phyloP scores from a whole-genome alignment of 306 rosid genomes.

The Styphnolobium japonicum region DNA sequence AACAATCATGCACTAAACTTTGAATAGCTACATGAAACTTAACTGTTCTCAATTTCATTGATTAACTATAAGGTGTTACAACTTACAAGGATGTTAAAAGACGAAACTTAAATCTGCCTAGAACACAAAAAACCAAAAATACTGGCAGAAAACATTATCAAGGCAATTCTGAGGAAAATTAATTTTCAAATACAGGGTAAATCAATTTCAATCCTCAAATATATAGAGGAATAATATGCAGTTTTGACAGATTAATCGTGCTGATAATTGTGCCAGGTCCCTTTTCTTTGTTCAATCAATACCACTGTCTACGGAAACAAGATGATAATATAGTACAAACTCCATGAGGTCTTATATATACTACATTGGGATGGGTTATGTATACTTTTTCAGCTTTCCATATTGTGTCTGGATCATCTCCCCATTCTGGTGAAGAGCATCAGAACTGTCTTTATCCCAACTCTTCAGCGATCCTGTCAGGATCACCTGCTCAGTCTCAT shows the following conservation, averaged over 20 bases:
- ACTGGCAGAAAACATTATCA: background rate
- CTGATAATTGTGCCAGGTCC: background rate
- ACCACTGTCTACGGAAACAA: background rate
- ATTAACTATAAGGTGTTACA: background rate
- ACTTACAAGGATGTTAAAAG: background rate
- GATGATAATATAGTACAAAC: background rate
- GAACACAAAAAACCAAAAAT: background rate
- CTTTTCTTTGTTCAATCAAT: background rate
- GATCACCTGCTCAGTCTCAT: background rate
- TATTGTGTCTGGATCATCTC: background rate
- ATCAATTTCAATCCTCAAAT: background rate
- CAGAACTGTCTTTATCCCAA: background rate
- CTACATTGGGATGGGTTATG: background rate
- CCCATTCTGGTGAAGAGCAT: background rate
- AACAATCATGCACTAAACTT: background rate
- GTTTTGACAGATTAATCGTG: background rate
- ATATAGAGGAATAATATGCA: background rate
- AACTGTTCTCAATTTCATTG: background rate
- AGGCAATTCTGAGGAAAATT: background rate
- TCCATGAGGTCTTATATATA: background rate
- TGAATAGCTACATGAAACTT: background rate
- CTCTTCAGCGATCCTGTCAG: background rate
- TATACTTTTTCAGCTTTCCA: background rate
- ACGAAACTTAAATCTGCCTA: background rate
- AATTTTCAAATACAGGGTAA: background rate